These are phyloP conservation scores for Hanseniaspora lachancei DNA, from an alignment of 805 yeast species.

Conservation along the genomic window DNA sequence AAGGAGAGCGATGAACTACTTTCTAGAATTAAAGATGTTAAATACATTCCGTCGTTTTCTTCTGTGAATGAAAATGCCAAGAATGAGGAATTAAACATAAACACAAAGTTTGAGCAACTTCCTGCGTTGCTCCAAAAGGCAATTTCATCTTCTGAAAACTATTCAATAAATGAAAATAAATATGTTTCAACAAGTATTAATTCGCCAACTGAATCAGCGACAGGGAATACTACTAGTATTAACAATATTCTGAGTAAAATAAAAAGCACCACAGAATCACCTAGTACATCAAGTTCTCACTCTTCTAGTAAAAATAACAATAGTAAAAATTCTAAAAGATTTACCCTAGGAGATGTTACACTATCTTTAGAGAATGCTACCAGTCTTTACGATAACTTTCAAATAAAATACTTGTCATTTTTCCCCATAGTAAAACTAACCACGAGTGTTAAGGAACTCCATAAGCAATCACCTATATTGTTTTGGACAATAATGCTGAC, in stretches of 20 bases:
- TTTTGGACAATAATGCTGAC: slow-evolving; percentile 88
- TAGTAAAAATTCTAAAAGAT: slow-evolving; percentile 36
- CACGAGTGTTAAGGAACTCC: slow-evolving; percentile 41
- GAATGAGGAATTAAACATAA: not conserved
- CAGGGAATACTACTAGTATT: slow-evolving; percentile 18
- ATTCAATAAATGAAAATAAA: not conserved
- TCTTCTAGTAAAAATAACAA: not conserved
- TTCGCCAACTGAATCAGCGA: slow-evolving; percentile 19
- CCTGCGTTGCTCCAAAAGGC: slow-evolving; percentile 3
- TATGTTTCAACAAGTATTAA: slow-evolving; percentile 15
- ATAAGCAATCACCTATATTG: slow-evolving; percentile 67
- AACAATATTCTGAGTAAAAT: slow-evolving; percentile 7
- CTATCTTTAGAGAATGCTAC: slow-evolving; percentile 56
- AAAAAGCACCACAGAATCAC: slow-evolving; percentile 15
- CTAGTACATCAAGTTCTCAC: slow-evolving; percentile 6
- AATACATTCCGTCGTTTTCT: not conserved
- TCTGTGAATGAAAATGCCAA: not conserved
- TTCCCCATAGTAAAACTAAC: slow-evolving; percentile 68
- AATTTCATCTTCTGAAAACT: not conserved
- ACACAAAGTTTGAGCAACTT: slow-evolving; percentile 13
- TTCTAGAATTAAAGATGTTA: slow-evolving; percentile 11
- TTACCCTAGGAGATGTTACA: slow-evolving; percentile 61
- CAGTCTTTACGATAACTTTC: slow-evolving; percentile 57
- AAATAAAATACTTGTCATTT: slow-evolving; percentile 54
- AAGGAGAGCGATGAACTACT: slow-evolving; percentile 18